Base-by-base conservation (phyloP, 306 rosid genomes). In the Pyrus betulifolia region DNA sequence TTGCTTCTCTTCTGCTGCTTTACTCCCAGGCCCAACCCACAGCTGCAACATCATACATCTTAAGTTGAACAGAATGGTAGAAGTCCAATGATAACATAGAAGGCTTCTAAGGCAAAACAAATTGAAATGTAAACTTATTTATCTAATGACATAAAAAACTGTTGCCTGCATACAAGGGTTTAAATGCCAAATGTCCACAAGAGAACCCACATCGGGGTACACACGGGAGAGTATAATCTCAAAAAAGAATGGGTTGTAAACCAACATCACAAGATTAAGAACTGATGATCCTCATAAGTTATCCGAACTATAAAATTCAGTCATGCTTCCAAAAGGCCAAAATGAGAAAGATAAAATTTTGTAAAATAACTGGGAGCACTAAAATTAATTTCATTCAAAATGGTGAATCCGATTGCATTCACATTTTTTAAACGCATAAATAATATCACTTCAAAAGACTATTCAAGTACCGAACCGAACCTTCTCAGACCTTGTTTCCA, bases 21-120 rank as follows among this genome's bases (percentile, higher is more conserved):
- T 90, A 86, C 99, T 95, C 84, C 97, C 99, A 72, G 96, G 97
- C 75, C 99, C 98, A 71, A 95, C 98, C 99, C 99, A 95, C 66
- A 95, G 93, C 99, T 91, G 93, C 82, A 80, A 90, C 71, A 81
- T 63, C 67, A 72, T 11, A 86, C 66, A 76, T 82, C 28, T 76
- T 74, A 52, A 67, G 74, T 79, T 76, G 51, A 71, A 58, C 61
- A 66, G 64, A 79, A 76, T 55, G 25, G 66, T 12, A 35, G 19
- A 63, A 15, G 33, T 66, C 62, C 57, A 54, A 52, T 21, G 52
- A 6, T 21, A 18, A 42, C 60, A 31, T 28, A 28, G 45, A 27
- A 42, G 30, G 30, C 65, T 27, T 77, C 58, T 22, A 11, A 35
- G 66, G 49, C 25, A 35, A 35, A 35, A 66, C 25, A 38, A 44